Evolutionary conservation across 2,329 filamentous ascomycete species (phyloP), one percentile per base, ranked within the genome.

Genomic region (Colletotrichum sp.): DNA sequence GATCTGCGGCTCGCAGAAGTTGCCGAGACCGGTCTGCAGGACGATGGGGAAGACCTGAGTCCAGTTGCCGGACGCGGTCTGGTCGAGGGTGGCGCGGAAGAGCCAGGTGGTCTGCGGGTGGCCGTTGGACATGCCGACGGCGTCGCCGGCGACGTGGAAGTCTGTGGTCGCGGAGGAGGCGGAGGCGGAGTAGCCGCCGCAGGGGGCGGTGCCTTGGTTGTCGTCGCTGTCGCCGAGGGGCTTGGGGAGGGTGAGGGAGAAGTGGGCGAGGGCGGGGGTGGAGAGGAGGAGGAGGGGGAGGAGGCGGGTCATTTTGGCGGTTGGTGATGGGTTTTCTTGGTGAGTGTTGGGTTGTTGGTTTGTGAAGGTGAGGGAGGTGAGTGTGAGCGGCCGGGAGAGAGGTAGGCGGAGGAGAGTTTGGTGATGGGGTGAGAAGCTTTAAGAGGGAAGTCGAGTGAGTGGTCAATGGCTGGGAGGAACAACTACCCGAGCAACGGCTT

Each of bases 111-210:
- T 84, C 80, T 90, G 86, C 5, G 89, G 85, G 80, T 93, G 91
- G 5, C 86, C 87, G 9, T 88, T 85, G 9, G 82, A 83, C 66
- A 89, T 80, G 75, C 86, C 85, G 39, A 92, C 84, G 72, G 88
- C 84, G 78, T 92, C 89, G 78, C 91, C 90, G 78, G 84, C 90
- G 75, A 92, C 89, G 80, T 92, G 88, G 82, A 92, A 92, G 78
- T 91, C 85, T 69, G 86, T 86, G 28, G 84, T 84, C 77, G 82
- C 78, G 9, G 78, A 78, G 70, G 79, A 63, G 69, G 90, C 87
- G 77, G 89, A 84, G 36, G 89, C 84, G 0, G 84, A 83, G 81
- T 88, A 88, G 78, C 90, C 89, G 77, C 92, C 92, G 82, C 91
- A 93, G 30, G 91, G 92, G 1, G 80, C 85, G 7, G 81, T 83